Evolutionary conservation across 306 rosid genomes (phyloP), one percentile per base, ranked within the genome.

Genomic region (Neltuma alba): DNA sequence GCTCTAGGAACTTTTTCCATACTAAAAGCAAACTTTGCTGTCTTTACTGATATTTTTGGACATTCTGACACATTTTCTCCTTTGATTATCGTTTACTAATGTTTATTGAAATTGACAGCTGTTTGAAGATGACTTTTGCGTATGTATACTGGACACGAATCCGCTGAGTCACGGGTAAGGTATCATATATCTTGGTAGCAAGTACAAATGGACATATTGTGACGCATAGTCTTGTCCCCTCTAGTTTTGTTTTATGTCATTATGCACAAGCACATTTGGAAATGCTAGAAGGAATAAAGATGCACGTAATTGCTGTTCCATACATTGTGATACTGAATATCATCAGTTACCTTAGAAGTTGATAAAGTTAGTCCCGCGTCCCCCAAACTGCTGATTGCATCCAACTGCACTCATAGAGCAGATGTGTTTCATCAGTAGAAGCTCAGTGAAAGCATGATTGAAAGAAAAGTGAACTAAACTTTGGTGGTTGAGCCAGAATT

Each of bases 101-200:
- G 16, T 79, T 52, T 84, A 76, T 69, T 78, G 60, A 84, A 78
- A 76, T 70, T 75, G 87, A 70, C 97, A 92, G 99, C 87, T 94
- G 30, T 89, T 91, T 76, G 99, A 92, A 86, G 97, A 94, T 91
- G 95, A 92, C 75, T 41, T 25, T 65, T 92, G 97, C 91, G 82
- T 91, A 42, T 91, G 97, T 78, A 94, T 94, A 85, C 83, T 94
- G 97, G 99, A 94, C 74, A 83, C 83, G 38, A 90, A 75, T 83
- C 99, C 99, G 6, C 77, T 94, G 89, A 91, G 93, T 91, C 87
- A 83, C 91, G 99, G 99, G 97, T 94, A 94, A 92, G 97, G 94
- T 92, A 88, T 87, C 88, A 85, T 90, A 81, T 75, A 76, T 86
- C 62, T 80, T 76, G 76, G 76, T 44, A 78, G 85, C 79, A 84